These are phyloP conservation scores for Metschnikowia shivogae DNA, from an alignment of 805 yeast genomes.

Conservation along the genomic window DNA sequence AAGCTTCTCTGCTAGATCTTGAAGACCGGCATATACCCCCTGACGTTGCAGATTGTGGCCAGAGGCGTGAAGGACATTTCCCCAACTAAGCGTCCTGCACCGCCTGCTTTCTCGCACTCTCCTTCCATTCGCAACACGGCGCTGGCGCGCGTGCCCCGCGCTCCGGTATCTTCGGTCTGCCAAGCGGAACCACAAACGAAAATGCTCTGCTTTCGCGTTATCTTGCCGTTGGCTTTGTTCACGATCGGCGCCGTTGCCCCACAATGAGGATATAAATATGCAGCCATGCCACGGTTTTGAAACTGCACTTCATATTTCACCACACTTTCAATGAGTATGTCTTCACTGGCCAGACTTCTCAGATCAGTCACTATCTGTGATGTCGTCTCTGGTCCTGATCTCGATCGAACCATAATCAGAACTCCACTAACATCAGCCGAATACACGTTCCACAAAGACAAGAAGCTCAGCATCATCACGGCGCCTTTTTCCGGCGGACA, in stretches of 20 bases:
- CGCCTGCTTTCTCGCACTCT: background rate
- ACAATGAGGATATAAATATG: background rate
- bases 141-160: conserved; percentile 1
- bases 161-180: background rate
- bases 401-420: no score
- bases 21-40: no score
- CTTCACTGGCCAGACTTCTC: no score
- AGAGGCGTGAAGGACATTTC: no score
- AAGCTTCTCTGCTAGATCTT: no score
- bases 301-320: no score
- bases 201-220: conserved; percentile 3
- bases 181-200: conserved; percentile 1
- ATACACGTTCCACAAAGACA: conserved; percentile 53
- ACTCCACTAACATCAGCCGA: conserved; percentile 23
- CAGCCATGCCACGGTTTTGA: no score
- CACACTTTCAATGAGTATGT: no score
- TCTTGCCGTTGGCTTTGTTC: conserved; percentile 5
- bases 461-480: conserved; percentile 62
- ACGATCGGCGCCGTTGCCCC: conserved; percentile 1
- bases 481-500: conserved; percentile 98
- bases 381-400: no score
- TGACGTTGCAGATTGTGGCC: no score
- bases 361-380: no score
- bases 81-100: no score
- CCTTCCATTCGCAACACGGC: background rate